phyloP scores from a whole-genome alignment of 352 stramenopile species.

The Pythium apleroticum region DNA sequence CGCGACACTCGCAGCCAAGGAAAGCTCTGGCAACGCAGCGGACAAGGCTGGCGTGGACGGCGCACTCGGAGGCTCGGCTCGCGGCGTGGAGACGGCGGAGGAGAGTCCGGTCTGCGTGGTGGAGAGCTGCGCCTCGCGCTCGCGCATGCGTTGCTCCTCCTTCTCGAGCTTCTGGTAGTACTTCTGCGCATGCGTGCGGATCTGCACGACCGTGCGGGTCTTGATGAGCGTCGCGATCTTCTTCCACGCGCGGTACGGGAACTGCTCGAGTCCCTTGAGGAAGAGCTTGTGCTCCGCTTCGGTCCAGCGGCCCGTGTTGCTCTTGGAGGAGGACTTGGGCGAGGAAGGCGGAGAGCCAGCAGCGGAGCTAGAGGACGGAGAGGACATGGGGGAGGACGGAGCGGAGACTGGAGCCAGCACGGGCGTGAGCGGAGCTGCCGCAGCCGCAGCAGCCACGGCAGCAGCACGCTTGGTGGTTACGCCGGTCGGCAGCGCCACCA shows the following conservation, averaged over 20 bases:
- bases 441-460: conserved; percentile 12
- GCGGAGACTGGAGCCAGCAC: conserved; percentile 14
- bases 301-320: conserved; percentile 84
- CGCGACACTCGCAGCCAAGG: not conserved
- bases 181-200: conserved; percentile 87
- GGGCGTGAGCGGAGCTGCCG: not conserved
- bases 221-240: conserved; percentile 94
- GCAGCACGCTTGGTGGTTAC: conserved; percentile 24
- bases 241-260: conserved; percentile 87
- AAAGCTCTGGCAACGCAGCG: conserved; percentile 10
- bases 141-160: conserved; percentile 74
- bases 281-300: conserved; percentile 90
- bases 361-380: conserved; percentile 4
- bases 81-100: conserved; percentile 14
- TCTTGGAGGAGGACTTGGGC: conserved; percentile 44
- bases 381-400: conserved; percentile 11
- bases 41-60: conserved; percentile 6
- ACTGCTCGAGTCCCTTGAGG: conserved; percentile 81
- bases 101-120: conserved; percentile 1
- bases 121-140: conserved; percentile 51
- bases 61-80: not conserved
- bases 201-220: conserved; percentile 91
- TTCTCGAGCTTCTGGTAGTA: conserved; percentile 91
- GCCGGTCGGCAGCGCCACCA: not conserved
- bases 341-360: conserved; percentile 17